A percentile compares a stretch with the other conserved stretches of the same genome.
Evolutionary conservation across 306 rosid genomes (phyloP).

Genomic region (Myrica gale): DNA sequence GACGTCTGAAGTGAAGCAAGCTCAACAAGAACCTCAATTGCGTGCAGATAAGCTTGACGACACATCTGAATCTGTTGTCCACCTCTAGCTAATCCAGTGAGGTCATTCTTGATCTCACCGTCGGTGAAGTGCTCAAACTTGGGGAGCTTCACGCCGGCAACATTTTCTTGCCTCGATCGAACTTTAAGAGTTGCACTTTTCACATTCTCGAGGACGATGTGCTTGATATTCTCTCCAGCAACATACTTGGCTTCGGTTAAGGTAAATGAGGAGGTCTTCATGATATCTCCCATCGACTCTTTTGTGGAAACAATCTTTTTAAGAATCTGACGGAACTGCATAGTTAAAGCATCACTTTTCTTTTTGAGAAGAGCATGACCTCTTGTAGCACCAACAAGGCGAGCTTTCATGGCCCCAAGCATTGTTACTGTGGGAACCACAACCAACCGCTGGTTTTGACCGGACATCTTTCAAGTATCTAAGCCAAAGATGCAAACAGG

Average conservation of each 20-base stretch:
- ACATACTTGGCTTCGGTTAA: conserved; percentile 88
- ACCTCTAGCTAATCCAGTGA: conserved; percentile 90
- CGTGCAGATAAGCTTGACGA: conserved; percentile 71
- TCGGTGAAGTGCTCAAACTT: conserved; percentile 69
- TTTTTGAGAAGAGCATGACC: conserved; percentile 97
- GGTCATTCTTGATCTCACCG: conserved; percentile 79
- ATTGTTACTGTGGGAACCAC: conserved; percentile 92
- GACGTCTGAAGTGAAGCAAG: conserved; percentile 98
- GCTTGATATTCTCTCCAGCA: conserved; percentile 86
- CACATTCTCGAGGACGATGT: conserved; percentile 83
- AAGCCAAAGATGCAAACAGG: conserved; percentile 12
- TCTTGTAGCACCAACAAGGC: conserved; percentile 80
- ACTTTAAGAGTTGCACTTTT: conserved; percentile 69
- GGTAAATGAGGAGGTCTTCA: conserved; percentile 85
- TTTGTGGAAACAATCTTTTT: conserved; percentile 82
- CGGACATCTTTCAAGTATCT: conserved; percentile 63
- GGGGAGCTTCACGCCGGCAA: conserved; percentile 91
- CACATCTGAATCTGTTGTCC: conserved; percentile 90
- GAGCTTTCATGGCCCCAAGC: conserved; percentile 84
- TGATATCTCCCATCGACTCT: conserved; percentile 94
- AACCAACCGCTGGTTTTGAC: conserved; percentile 81
- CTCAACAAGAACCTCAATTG: conserved; percentile 92
- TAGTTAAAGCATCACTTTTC: conserved; percentile 92
- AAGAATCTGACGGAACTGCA: conserved; percentile 78
- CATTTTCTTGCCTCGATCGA: conserved; percentile 75